Evolutionary conservation across 1,139 yeast genomes (phyloP).

Genomic region (Kodamaea arcana): DNA sequence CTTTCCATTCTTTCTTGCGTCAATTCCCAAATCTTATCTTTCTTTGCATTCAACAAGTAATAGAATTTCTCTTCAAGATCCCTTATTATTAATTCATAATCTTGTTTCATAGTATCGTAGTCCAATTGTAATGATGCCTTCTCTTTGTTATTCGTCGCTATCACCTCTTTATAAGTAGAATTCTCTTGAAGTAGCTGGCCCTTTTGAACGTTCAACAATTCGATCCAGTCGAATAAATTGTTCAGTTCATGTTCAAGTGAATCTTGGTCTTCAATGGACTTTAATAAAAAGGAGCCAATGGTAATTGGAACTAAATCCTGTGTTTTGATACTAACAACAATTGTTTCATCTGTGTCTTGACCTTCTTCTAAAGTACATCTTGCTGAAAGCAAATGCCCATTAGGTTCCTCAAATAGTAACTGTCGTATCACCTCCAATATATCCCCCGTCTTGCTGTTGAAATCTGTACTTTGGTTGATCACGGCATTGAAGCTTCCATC

Average conservation of each 20-base stretch:
- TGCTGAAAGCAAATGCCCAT: not conserved
- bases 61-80: slow-evolving; percentile 38
- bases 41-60: slow-evolving; percentile 33
- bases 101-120: slow-evolving; percentile 16
- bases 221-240: slow-evolving; percentile 28
- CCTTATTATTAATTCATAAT: slow-evolving; percentile 23
- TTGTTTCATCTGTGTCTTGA: slow-evolving; percentile 12
- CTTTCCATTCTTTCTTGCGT: slow-evolving; percentile 11
- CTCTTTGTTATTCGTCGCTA: slow-evolving; percentile 7
- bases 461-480: not conserved
- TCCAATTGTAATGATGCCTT: slow-evolving; percentile 13
- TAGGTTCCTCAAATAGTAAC: not conserved
- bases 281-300: slow-evolving; percentile 20
- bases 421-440: not conserved
- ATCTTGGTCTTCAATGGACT: slow-evolving; percentile 14
- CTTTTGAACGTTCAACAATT: slow-evolving; percentile 17
- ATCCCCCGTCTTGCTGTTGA: not conserved
- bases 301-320: slow-evolving; percentile 21
- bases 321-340: slow-evolving; percentile 18
- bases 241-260: slow-evolving; percentile 11
- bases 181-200: slow-evolving; percentile 9
- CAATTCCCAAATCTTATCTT: slow-evolving; percentile 33
- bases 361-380: not conserved
- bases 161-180: slow-evolving; percentile 2
- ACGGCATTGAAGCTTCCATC: slow-evolving; percentile 17